These are phyloP conservation scores for Wickerhamiella brachini DNA, from an alignment of 805 yeast species.

Conservation along the genomic window DNA sequence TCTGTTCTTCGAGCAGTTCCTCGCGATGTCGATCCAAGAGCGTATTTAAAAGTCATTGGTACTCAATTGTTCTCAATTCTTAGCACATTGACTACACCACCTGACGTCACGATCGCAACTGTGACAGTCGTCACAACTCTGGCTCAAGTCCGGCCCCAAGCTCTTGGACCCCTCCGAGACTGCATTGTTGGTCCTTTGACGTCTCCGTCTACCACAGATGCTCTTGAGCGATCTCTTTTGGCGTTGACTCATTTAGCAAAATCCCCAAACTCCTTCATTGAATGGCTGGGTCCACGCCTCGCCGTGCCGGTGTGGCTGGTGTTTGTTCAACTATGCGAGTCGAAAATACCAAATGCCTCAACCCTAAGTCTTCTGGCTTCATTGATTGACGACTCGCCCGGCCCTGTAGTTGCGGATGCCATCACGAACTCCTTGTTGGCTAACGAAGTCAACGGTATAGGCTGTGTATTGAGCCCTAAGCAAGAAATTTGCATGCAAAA, in stretches of 20 bases:
- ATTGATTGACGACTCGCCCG: constrained; percentile 3
- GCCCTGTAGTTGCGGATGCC: neutral
- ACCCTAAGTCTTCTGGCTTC: constrained; percentile 6
- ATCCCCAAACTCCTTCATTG: constrained; percentile 4
- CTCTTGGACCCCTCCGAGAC: constrained; percentile 12
- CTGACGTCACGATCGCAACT: constrained; percentile 3
- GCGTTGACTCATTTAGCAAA: constrained; percentile 8
- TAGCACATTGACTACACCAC: constrained; percentile 34
- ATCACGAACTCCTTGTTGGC: constrained; percentile 30
- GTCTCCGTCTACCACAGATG: neutral
- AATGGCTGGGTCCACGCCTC: constrained; percentile 2
- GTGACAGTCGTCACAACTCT: constrained; percentile 4
- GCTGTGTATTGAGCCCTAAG: no score
- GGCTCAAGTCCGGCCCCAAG: constrained; percentile 6
- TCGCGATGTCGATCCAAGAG: constrained; percentile 26
- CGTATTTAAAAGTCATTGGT: constrained; percentile 48
- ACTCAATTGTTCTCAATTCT: constrained; percentile 49
- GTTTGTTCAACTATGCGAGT: constrained; percentile 8
- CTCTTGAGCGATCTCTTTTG: constrained; percentile 5
- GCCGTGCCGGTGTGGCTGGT: constrained; percentile 16
- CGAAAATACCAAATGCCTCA: constrained; percentile 13
- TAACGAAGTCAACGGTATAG: constrained; percentile 26
- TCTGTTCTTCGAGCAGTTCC: constrained; percentile 56
- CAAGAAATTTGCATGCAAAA: neutral
- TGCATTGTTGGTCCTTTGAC: constrained; percentile 7